Evolutionary conservation across 176 grass and related monocot species (phyloP).

Genomic region (Luzula sylvatica): DNA sequence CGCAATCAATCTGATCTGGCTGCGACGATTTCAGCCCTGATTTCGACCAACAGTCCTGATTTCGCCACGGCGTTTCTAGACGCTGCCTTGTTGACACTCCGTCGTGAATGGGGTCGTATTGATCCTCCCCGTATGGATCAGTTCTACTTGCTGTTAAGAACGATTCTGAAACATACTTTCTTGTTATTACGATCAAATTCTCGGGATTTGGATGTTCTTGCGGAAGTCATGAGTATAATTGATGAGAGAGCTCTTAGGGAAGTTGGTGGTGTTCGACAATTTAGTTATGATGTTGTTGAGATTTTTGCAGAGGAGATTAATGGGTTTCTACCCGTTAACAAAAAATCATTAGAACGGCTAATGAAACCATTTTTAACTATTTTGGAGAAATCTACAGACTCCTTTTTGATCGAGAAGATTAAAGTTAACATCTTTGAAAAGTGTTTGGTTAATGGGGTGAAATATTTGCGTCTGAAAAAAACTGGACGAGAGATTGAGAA

Average conservation of each 20-base stretch:
- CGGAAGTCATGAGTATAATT: constrained; percentile 29
- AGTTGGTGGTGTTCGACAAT: constrained; percentile 26
- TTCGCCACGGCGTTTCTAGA: constrained; percentile 45
- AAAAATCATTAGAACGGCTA: constrained; percentile 28
- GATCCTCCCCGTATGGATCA: constrained; percentile 85
- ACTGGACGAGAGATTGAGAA: constrained; percentile 38
- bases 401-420: constrained; percentile 63
- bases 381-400: constrained; percentile 45
- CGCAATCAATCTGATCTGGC: constrained; percentile 55
- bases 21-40: constrained; percentile 44
- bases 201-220: constrained; percentile 32
- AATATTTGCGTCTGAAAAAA: constrained; percentile 38
- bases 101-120: constrained; percentile 79
- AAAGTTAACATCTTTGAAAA: constrained; percentile 50
- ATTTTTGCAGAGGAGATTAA: constrained; percentile 67
- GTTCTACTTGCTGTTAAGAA: constrained; percentile 85
- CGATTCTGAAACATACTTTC: constrained; percentile 61
- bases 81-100: constrained; percentile 57
- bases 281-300: constrained; percentile 72
- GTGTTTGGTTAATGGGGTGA: constrained; percentile 33
- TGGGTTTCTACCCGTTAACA: constrained; percentile 42
- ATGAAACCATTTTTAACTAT: constrained; percentile 57
- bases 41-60: constrained; percentile 29
- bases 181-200: constrained; percentile 35
- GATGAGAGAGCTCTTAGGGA: constrained; percentile 40